These are phyloP conservation scores for Chlorociboria aeruginascens DNA, from an alignment of 495 filamentous ascomycete genomes.

Conservation along the genomic window DNA sequence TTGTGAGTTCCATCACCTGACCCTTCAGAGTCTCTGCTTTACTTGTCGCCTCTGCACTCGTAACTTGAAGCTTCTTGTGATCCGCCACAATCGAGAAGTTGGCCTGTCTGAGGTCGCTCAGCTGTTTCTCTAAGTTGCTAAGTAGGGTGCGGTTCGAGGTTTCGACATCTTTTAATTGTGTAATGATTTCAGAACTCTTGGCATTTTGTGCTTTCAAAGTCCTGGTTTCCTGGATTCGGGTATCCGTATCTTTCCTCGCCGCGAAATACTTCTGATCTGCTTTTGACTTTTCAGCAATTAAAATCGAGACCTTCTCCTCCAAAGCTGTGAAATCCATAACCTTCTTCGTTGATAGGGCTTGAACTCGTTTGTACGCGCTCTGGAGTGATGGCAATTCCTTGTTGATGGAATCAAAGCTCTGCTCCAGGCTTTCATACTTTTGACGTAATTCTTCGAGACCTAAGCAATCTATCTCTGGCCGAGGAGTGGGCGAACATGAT, in stretches of 20 bases:
- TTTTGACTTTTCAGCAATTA: conserved; percentile 82
- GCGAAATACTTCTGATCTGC: conserved; percentile 97
- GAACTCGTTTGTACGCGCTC: conserved; percentile 74
- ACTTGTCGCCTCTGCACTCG: conserved; percentile 53
- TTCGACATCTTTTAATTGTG: conserved; percentile 85
- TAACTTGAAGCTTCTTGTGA: conserved; percentile 58
- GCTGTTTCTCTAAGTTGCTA: conserved; percentile 82
- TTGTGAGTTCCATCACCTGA: conserved; percentile 66
- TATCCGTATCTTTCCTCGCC: conserved; percentile 86
- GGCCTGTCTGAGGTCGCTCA: conserved; percentile 66
- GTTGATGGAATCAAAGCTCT: conserved; percentile 70
- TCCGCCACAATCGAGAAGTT: conserved; percentile 54
- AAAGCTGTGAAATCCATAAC: conserved; percentile 58
- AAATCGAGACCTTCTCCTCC: conserved; percentile 66
- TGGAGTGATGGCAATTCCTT: conserved; percentile 80
- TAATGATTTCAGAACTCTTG: conserved; percentile 87
- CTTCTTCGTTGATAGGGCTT: conserved; percentile 73
- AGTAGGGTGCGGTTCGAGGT: conserved; percentile 44
- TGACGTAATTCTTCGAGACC: conserved; percentile 55
- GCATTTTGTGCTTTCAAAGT: conserved; percentile 67
- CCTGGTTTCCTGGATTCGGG: conserved; percentile 62
- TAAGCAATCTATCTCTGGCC: conserved; percentile 39
- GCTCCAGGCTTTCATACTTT: conserved; percentile 61
- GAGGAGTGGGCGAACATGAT: conserved; percentile 26
- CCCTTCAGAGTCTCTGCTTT: conserved; percentile 58